Evolutionary conservation across 768 basidiomycete species (phyloP).

Genomic region (Leucocoprinus birnbaumii): DNA sequence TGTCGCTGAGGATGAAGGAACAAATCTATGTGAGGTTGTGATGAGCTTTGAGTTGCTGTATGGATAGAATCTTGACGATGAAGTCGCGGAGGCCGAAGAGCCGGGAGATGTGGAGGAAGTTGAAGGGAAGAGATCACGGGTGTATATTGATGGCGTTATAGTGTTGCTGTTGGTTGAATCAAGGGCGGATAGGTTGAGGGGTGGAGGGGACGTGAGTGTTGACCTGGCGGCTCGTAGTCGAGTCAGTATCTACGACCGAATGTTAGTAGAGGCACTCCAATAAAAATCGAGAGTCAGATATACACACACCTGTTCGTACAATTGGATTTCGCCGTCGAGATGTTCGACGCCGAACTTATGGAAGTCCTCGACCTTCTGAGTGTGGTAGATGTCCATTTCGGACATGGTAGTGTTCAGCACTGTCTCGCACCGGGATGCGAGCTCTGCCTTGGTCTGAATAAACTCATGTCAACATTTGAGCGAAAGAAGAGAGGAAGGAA

Average conservation of each 20-base stretch:
- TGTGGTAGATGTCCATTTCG: constrained; percentile 80
- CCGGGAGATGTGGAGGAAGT: neutral
- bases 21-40: neutral
- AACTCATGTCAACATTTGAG: neutral
- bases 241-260: constrained; percentile 44
- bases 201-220: constrained; percentile 48
- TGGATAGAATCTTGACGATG: neutral
- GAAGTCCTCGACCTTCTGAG: constrained; percentile 73
- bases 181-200: constrained; percentile 42
- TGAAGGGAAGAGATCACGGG: constrained; percentile 50
- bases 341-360: constrained; percentile 55
- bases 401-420: constrained; percentile 88
- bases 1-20: neutral
- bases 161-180: constrained; percentile 48
- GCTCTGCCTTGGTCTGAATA: constrained; percentile 55
- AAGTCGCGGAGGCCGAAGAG: neutral
- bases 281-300: neutral
- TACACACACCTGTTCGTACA: constrained; percentile 62
- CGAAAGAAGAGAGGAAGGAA: neutral
- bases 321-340: constrained; percentile 74
- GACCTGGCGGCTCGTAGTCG: constrained; percentile 57
- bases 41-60: neutral
- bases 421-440: constrained; percentile 79
- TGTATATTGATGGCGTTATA: constrained; percentile 64
- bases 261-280: too few species aligned